Evolutionary conservation across 768 basidiomycete species (phyloP), one percentile per base, ranked within the genome.

Genomic region (Trametes gibbosa): DNA sequence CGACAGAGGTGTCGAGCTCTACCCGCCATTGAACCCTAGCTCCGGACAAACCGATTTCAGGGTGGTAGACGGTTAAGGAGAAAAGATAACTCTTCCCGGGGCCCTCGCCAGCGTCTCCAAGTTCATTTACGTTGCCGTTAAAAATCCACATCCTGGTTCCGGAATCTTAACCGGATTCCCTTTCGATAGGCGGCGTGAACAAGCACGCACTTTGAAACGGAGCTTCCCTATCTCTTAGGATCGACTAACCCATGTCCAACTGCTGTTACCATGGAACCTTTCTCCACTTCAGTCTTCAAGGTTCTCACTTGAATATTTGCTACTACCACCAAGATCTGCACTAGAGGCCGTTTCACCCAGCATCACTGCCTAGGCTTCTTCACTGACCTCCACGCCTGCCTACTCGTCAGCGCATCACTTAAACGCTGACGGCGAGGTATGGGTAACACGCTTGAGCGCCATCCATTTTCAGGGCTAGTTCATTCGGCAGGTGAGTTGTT

Each of bases 401-500:
- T 86, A 85, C 84, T 86, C 84, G 80, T 85, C 79, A 80, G 79
- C 76, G 81, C 82, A 71, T 87, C 83, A 82, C 79, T 82, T 77
- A 73, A 83, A 84, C 83, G 76, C 82, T 80, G 80, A 85, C 81
- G 84, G 86, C 77, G 84, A 85, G 83, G 86, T 88, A 83, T 88
- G 84, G 87, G 87, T 86, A 84, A 81, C 81, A 86, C 83, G 81
- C 85, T 87, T 86, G 81, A 89, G 86, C 85, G 85, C 87, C 86
- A 88, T 88, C 87, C 85, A 87, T 88, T 88, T 88, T 88, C 84
- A 87, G 85, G 86, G 86, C 86, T 86, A 87, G 86, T 87, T 87
- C 82, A 85, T 89, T 89, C 85, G 84, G 86, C 86, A 87, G 86
- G 85, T 88, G 85, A 88, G 85, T 87, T 86, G 85, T 86, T 86